Evolutionary conservation across 164 flowering plant genomes (phyloP).

Genomic region (Stephania yunnanensis): DNA sequence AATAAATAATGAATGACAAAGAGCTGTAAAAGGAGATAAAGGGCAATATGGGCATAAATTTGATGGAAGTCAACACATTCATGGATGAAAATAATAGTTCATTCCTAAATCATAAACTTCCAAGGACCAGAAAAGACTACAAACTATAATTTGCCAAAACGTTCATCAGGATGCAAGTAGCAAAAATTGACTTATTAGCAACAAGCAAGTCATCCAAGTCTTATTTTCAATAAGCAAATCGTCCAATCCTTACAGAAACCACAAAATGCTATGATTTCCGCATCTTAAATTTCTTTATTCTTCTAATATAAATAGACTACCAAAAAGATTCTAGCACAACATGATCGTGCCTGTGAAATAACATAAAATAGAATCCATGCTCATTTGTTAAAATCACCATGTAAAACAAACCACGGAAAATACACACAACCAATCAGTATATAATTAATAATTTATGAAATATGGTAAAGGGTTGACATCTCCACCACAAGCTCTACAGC

Average conservation of each 20-base stretch:
- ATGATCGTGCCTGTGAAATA: background rate
- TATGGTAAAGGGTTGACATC: background rate
- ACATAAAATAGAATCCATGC: background rate
- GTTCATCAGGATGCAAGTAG: background rate
- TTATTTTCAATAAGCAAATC: background rate
- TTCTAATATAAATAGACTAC: background rate
- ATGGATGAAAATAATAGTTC: background rate
- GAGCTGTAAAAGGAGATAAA: background rate
- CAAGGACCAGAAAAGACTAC: background rate
- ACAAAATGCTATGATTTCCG: background rate
- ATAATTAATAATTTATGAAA: too few relatives aligned
- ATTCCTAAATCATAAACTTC: background rate
- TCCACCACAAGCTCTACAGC: too few relatives aligned
- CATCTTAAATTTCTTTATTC: background rate
- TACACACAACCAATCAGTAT: background rate
- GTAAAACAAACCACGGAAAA: background rate
- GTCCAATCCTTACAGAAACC: too few relatives aligned
- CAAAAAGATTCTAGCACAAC: background rate
- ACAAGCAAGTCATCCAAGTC: background rate
- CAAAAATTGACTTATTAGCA: background rate
- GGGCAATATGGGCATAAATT: background rate
- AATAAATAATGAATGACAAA: background rate
- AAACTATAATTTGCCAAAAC: background rate
- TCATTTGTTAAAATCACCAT: background rate
- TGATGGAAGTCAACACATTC: background rate